Base-by-base conservation (phyloP, 2,329 filamentous ascomycete species). In the Coniella vitis region DNA sequence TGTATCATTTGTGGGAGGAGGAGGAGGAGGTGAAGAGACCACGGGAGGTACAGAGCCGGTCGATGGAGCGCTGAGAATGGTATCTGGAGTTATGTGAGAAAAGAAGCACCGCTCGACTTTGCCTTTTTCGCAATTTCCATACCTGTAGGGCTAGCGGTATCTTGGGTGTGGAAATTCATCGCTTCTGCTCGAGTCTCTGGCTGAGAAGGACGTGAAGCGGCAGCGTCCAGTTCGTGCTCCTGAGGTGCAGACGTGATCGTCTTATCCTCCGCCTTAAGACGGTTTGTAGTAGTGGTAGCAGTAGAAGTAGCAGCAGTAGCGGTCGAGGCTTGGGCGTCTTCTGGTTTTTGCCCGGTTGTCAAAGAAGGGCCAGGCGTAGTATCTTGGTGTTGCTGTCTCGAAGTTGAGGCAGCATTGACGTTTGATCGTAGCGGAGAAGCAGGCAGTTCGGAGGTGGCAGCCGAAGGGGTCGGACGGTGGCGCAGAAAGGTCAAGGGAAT, bases 401-500 rank as follows among this genome's bases (percentile, higher is more conserved):
- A 36, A n/a, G 32, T 51, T 21, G 51, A 25, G 16, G 37, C 22
- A 20, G 44, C 38, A 29, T 47, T 45, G 35, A 48, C 48, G 49
- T 45, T 53, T 36, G 48, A 45, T 38, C 51, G 51, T 17, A 53
- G 40, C 19, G 51, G 51, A 31, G 38, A 41, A 2, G 51, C 45
- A 31, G 51, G 40, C 32, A 41, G 40, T 32, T 53, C 44, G 20
- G 48, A 35, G 21, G 40, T 31, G 29, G 48, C 25, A n/a, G 48
- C 35, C 31, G 45, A 25, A 38, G 49, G 34, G 31, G 48, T 51
- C 37, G 48, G 40, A 17, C 44, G 48, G 42, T 48, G 51, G 20
- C 51, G 48, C 31, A 51, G 40, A 34, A 45, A 53, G 36, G 51
- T 45, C 41, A 53, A 44, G 20, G 51, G 51, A 17, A 53, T 47